Percentiles rank a stretch among this genome's conserved stretches.
phyloP scores from a whole-genome alignment of 108 stramenopile genomes.

The Cyclotella sp. region DNA sequence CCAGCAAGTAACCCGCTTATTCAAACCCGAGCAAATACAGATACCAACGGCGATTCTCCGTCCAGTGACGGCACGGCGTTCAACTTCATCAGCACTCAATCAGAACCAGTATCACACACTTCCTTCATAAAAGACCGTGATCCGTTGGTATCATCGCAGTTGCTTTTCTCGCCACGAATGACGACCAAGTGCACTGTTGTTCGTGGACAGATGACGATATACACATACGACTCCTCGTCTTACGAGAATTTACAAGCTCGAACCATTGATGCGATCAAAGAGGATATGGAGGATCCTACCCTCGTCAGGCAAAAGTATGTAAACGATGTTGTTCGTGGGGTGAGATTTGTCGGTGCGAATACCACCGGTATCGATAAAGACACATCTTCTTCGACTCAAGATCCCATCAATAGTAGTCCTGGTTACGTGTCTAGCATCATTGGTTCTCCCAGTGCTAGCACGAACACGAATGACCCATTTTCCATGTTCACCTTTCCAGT shows the following conservation, averaged over 20 bases:
- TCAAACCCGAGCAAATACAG: background rate
- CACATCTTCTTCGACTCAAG: background rate
- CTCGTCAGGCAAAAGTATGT: constrained; percentile 7
- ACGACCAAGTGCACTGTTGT: constrained; percentile 26
- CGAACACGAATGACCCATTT: background rate
- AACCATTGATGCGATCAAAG: constrained; percentile 17
- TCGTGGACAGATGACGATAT: constrained; percentile 23
- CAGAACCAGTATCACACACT: constrained; percentile 13
- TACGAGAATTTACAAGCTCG: constrained; percentile 29
- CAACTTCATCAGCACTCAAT: constrained; percentile 41
- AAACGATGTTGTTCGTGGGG: constrained; percentile 13
- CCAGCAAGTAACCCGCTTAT: background rate
- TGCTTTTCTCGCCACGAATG: background rate
- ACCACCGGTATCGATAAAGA: background rate
- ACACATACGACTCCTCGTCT: constrained; percentile 3
- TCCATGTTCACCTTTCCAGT: constrained; percentile 6
- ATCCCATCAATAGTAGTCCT: background rate
- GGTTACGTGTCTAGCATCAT: constrained; percentile 17
- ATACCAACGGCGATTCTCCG: background rate
- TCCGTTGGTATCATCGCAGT: background rate
- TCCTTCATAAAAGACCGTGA: constrained; percentile 1
- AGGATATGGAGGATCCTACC: constrained; percentile 1
- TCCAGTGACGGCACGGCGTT: constrained; percentile 2
- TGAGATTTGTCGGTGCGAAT: constrained; percentile 8
- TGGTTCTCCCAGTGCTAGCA: background rate